Evolutionary conservation across 2,329 filamentous ascomycete species (phyloP), one percentile per base, ranked within the genome.

Genomic region (Alternaria sp.): DNA sequence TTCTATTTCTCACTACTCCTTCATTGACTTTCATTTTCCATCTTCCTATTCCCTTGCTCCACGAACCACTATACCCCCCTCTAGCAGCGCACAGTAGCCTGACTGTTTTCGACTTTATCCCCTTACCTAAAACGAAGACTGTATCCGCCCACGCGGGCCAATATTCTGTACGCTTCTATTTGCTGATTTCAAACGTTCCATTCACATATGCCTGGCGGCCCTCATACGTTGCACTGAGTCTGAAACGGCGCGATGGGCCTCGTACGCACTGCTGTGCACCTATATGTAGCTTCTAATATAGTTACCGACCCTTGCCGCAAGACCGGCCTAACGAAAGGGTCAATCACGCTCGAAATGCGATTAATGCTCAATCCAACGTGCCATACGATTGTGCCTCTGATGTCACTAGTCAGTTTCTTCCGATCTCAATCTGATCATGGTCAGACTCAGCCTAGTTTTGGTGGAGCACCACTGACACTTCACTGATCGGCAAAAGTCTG

Each of bases 71-170:
- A 77, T 80, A 77, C 77, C 77, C 75, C 69, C 69, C 50, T 63
- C 54, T 63, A 62, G 60, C 55, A 63, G 60, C 62, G 61, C 66
- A 59, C 57, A 69, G 50, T 55, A 68, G 15, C 59, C 45, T 40
- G 49, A 53, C 60, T 56, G 61, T 60, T 60, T 61, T 47, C 44
- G 47, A 63, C 66, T 60, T 70, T 65, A 69, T 70, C 65, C 44
- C 60, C 54, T 71, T 62, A 62, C 63, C 66, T 53, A 61, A 68
- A 73, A 78, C 76, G 75, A 79, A 80, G 78, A 80, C 73, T 78
- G 77, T 79, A 77, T 73, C 78, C 75, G 79, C 79, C 79, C 79
- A 68, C 79, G 78, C 79, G 78, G 79, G 74, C 70, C 66, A 75
- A 65, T 71, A 68, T 64, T 46, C 53, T 78, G 74, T 77, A 75